Conservation (phyloP, 495 filamentous ascomycete species). For the Parmelia sp. region DNA sequence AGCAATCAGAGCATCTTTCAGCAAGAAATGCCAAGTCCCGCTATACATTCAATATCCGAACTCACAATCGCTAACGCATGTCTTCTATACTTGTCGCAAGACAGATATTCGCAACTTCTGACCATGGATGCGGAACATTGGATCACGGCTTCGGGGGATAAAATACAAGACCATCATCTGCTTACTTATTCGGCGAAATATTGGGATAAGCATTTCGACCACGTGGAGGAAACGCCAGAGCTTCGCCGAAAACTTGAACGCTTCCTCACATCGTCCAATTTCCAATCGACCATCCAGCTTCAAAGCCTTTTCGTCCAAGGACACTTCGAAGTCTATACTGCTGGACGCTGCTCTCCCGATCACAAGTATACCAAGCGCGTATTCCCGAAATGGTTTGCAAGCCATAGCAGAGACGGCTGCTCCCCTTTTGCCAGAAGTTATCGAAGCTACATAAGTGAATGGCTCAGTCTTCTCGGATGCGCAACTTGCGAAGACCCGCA, state of each 20-base stretch:
- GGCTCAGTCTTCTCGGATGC: background rate
- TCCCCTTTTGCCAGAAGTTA: background rate
- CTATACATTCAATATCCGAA: slow-evolving; percentile 1
- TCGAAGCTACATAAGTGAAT: slow-evolving; percentile 8
- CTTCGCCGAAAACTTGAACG: slow-evolving; percentile 12
- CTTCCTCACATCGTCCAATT: slow-evolving; percentile 16
- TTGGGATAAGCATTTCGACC: slow-evolving; percentile 24
- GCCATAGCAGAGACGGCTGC: background rate
- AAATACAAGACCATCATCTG: slow-evolving; percentile 17
- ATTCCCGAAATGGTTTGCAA: slow-evolving; percentile 1
- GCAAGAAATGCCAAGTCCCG: background rate
- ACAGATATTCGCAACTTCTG: background rate
- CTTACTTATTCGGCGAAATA: slow-evolving; percentile 22
- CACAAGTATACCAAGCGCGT: background rate
- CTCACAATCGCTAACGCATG: slow-evolving; percentile 4
- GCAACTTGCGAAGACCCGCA: background rate
- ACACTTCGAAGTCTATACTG: background rate
- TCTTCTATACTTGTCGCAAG: slow-evolving; percentile 8
- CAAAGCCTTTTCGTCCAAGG: slow-evolving; percentile 20
- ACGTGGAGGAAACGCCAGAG: slow-evolving; percentile 7
- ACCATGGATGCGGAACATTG: background rate
- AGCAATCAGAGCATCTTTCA: background rate
- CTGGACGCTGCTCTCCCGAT: background rate
- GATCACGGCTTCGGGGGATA: background rate
- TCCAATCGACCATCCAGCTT: slow-evolving; percentile 17